Base-by-base conservation (phyloP, 345 rosid species). In the Hevea brasiliensis region DNA sequence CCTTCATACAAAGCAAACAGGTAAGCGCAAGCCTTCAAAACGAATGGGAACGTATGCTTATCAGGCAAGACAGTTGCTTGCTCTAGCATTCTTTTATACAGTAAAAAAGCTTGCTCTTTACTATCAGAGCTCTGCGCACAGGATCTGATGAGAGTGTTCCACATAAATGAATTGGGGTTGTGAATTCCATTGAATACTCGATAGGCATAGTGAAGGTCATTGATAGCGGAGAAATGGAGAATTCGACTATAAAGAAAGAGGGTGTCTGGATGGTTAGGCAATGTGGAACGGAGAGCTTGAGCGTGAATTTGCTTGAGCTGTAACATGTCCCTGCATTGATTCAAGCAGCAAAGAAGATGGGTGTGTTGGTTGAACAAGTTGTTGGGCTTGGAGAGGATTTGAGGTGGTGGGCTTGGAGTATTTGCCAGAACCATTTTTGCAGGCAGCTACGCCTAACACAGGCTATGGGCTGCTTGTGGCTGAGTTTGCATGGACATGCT, bases 91-190 rank as follows among this genome's bases (percentile, higher is more conserved):
- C 67, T 66, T 50, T 54, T 41, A 50, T 83, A 90, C 68, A 89
- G 65, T 55, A 64, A 13, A 23, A 93, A 40, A 6, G 96, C 92
- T 69, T 85, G 83, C 59, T 84, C 85, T 76, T 93, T 89, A 17
- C 83, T 73, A 8, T 79, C 82, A 26, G 75, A 54, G 54, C 85
- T 86, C 29, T 63, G 83, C 4, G 96, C 93, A 59, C 80, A 87
- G 47, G 91, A 95, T 79, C 91, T 81, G 41, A 93, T 88, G 55
- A 91, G 93, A 32, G 90, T 85, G 86, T 93, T 93, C 98, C 97
- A 93, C 90, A 85, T 84, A 82, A 91, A 93, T 0, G 96, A 81
- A 67, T 83, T 91, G 44, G 84, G 93, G 27, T 40, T 72, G 9
- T 74, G 68, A 50, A 86, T 73, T 4, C 82, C 89, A 44, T 79